phyloP scores from a whole-genome alignment of 163 green algal genomes.

The Scenedesmus sp. region DNA sequence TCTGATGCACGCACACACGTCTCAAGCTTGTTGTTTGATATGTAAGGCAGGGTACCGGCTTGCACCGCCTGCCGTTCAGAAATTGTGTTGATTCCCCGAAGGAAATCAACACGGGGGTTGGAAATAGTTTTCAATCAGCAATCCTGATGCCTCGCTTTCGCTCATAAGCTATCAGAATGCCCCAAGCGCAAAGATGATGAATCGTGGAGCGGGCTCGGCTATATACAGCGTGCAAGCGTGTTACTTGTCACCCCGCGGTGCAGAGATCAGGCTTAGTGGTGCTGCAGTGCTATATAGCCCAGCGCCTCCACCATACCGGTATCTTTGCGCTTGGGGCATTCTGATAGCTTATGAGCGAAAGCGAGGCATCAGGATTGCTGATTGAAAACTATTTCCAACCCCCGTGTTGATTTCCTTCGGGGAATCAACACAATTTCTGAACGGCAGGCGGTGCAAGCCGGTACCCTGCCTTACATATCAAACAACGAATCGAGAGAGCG shows the following conservation, averaged over 20 bases:
- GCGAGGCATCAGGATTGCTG: constrained; percentile 31
- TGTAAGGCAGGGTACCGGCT: constrained; percentile 38
- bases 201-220: neutral
- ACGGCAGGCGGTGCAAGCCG: constrained; percentile 37
- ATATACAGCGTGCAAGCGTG: neutral
- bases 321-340: constrained; percentile 22
- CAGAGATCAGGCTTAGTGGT: neutral
- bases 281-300: neutral
- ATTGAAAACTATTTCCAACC: constrained; percentile 49
- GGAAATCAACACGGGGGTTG: constrained; percentile 14
- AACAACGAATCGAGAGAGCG: neutral
- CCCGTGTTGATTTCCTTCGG: constrained; percentile 4
- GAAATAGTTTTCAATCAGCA: constrained; percentile 50
- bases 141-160: constrained; percentile 8
- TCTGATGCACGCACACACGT: neutral
- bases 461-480: constrained; percentile 43
- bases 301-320: neutral
- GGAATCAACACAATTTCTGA: constrained; percentile 32
- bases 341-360: constrained; percentile 7
- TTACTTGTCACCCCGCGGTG: neutral
- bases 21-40: neutral
- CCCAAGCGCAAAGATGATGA: constrained; percentile 14
- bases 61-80: constrained; percentile 44
- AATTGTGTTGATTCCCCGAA: constrained; percentile 22
- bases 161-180: constrained; percentile 11